A percentile compares a stretch with the other conserved stretches of the same genome.
Conservation (phyloP, 225 moss, liverwort and hornwort genomes). For the Pseudisothecium myosuroides region DNA sequence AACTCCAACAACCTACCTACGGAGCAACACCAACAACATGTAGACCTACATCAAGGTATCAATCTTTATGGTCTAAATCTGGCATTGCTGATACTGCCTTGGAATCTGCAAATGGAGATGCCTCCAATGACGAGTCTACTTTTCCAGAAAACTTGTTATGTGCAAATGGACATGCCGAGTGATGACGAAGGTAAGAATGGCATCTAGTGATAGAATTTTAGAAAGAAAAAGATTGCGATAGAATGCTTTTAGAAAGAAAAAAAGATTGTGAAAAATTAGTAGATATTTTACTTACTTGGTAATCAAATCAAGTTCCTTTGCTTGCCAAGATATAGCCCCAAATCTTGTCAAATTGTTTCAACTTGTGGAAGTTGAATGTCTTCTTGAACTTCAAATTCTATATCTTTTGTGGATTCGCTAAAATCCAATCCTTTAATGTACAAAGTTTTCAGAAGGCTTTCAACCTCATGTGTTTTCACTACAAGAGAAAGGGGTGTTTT, state of each 20-base stretch:
- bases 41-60: not conserved
- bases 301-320: not conserved
- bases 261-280: not conserved
- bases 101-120: not conserved
- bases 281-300: not conserved
- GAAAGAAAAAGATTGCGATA: not conserved
- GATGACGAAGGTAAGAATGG: not conserved
- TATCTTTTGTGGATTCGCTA: no score
- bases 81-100: not conserved
- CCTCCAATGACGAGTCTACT: not conserved
- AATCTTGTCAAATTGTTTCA: not conserved
- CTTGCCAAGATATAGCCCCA: not conserved
- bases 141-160: fast-evolving
- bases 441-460: fast-evolving
- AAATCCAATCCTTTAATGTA: no score
- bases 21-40: no score
- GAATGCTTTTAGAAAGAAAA: not conserved
- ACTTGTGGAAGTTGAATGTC: not conserved
- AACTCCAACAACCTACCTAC: not conserved
- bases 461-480: not conserved
- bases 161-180: not conserved
- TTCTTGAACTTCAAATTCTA: not conserved
- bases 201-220: not conserved
- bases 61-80: not conserved
- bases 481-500: no score